A percentile compares a stretch with the other conserved stretches of the same genome.
Conservation (phyloP, 2,329 filamentous ascomycete species). For the Chalaropsis thielavioides region DNA sequence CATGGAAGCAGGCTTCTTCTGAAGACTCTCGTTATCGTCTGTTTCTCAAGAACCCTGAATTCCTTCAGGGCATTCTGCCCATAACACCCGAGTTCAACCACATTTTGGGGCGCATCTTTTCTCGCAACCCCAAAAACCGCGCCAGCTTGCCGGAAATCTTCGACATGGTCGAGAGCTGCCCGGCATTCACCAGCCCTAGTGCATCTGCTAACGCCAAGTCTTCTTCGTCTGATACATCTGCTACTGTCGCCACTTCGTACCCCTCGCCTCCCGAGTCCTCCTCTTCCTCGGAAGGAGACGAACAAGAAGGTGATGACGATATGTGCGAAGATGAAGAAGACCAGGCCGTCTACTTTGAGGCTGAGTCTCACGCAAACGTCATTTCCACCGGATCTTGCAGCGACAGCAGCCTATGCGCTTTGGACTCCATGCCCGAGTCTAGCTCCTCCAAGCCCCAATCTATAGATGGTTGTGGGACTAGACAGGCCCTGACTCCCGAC, state of each 20-base stretch:
- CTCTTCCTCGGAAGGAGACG: neutral
- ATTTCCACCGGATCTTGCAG: neutral
- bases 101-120: conserved; percentile 78
- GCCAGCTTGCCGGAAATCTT: conserved; percentile 71
- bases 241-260: neutral
- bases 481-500: neutral
- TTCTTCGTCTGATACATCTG: neutral
- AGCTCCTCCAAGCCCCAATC: neutral
- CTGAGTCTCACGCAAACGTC: neutral
- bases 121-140: conserved; percentile 66
- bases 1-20: conserved; percentile 89
- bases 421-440: neutral
- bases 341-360: neutral
- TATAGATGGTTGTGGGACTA: too few relatives aligned
- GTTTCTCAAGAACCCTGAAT: conserved; percentile 70
- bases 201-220: neutral
- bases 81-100: conserved; percentile 78
- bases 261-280: conserved; percentile 26
- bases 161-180: conserved; percentile 60
- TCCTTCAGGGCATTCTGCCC: conserved; percentile 84
- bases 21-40: conserved; percentile 93
- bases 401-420: neutral
- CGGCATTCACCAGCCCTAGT: conserved; percentile 42
- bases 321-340: neutral
- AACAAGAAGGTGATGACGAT: neutral